phyloP scores from a whole-genome alignment of 139 green algal species.

The Micractinium sp. region DNA sequence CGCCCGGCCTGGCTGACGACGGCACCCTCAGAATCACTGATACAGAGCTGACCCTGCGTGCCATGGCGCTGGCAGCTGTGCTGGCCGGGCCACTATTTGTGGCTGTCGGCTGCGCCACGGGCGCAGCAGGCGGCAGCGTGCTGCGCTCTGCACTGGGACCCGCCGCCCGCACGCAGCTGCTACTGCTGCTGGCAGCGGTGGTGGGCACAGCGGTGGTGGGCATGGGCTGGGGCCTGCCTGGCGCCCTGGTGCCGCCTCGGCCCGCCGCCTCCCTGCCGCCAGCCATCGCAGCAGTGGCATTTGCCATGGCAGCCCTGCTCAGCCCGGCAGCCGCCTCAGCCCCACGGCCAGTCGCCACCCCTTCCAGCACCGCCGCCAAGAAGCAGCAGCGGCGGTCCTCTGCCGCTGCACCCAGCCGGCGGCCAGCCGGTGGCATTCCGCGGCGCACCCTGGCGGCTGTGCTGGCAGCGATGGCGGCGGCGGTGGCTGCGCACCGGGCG shows the following conservation, averaged over 20 bases:
- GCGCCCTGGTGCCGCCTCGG: neutral
- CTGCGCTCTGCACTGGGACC: neutral
- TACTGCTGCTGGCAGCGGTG: neutral
- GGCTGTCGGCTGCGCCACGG: neutral
- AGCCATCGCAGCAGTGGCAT: neutral
- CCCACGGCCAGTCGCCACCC: neutral
- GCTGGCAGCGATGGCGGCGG: neutral
- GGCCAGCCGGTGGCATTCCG: no score
- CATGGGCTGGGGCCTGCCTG: neutral
- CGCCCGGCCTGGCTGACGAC: neutral
- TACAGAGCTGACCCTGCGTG: constrained; percentile 6
- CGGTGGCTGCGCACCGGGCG: neutral
- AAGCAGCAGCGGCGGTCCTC: neutral
- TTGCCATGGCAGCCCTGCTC: neutral
- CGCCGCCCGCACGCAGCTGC: neutral
- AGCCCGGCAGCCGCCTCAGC: neutral
- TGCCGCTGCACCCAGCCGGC: neutral
- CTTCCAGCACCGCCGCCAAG: neutral
- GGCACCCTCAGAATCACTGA: neutral
- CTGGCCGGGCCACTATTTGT: neutral
- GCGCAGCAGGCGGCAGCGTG: neutral
- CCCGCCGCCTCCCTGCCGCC: constrained; percentile 9
- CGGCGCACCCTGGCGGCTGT: neutral
- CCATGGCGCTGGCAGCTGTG: neutral
- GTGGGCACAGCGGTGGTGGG: neutral